These are phyloP conservation scores for Bonia amplexicaulis DNA, from an alignment of 176 grass and related monocot species.

Conservation along the genomic window DNA sequence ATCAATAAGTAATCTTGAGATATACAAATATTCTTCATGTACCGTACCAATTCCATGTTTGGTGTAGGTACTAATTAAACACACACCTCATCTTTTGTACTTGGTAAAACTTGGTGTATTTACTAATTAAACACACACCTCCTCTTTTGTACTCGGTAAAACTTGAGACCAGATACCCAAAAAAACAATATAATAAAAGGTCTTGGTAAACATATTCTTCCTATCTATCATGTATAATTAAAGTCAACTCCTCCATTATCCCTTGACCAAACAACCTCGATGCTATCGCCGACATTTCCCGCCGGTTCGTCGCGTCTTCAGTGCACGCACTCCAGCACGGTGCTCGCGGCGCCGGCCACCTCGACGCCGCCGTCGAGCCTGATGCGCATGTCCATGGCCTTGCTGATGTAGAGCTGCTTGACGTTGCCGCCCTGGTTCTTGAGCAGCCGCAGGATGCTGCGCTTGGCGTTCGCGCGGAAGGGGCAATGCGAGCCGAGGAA, in stretches of 20 bases:
- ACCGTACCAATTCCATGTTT: neutral
- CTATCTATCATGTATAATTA: too few species aligned
- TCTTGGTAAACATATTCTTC: too few species aligned
- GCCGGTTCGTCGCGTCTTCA: neutral
- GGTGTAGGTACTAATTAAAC: neutral
- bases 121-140: neutral
- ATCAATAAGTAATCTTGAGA: slow-evolving; percentile 5
- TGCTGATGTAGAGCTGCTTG: slow-evolving; percentile 62
- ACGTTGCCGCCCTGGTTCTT: slow-evolving; percentile 54
- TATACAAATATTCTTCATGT: neutral
- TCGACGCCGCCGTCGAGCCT: slow-evolving; percentile 2
- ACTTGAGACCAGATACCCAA: neutral
- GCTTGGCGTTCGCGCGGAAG: slow-evolving; percentile 51
- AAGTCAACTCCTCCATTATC: slow-evolving; percentile 1
- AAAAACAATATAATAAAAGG: neutral
- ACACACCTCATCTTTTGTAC: neutral
- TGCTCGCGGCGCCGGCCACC: neutral
- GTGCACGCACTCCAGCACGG: slow-evolving; percentile 36
- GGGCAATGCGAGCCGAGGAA: slow-evolving; percentile 45
- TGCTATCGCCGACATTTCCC: slow-evolving; percentile 13
- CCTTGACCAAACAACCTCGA: neutral
- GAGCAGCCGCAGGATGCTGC: slow-evolving; percentile 42
- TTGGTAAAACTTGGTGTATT: slow-evolving; percentile 22
- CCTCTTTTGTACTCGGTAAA: slow-evolving; percentile 24
- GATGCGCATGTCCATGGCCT: slow-evolving; percentile 47